Evolutionary conservation across 371 early-diverging fungal species (phyloP), one percentile per base, ranked within the genome.

Genomic region (Mortierella sp.): DNA sequence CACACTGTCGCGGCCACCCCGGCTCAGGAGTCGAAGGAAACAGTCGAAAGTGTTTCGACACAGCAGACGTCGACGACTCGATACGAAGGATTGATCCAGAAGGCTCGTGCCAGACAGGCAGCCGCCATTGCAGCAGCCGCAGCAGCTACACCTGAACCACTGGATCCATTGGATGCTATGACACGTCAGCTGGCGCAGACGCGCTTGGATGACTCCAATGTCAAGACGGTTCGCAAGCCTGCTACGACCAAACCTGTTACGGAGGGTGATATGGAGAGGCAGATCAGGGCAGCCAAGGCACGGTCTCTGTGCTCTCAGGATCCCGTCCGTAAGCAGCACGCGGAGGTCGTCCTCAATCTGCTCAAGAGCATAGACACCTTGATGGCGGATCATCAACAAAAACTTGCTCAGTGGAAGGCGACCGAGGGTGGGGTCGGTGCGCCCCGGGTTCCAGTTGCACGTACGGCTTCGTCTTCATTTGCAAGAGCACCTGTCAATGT

Each of bases 81-180:
- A 44, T 75, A 51, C 48, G 65, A 60, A 28, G 60, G 56, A n/a
- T 58, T 50, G 41, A 47, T 60, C 37, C 49, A 75, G 34, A 67
- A 56, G 52, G 76, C 64, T 28, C 64, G 60, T 30, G 76, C 68
- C 8, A 68, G 51, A 24, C 69, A 75, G 49, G 75, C 75, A 24
- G 72, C 70, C 6, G 71, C 71, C 19, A 66, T 66, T 1, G 72
- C 73, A 28, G 76, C 69, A 11, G 62, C 70, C 4, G 70, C 70
- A 2, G 68, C 60, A 6, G 54, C 55, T 1, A 54, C 50, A 1
- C 11, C 6, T 17, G 76, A 75, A 41, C 64, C 69, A 30, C 24
- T 75, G 64, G 64, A 68, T 28, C 76, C 76, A 34, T 31, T 75
- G 56, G 76, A 75, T 4, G 69, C 76, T 9, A 75, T 75, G 76